These are phyloP conservation scores for Trichoderma sp. DNA, from an alignment of 2,329 filamentous ascomycete species.

Conservation along the genomic window DNA sequence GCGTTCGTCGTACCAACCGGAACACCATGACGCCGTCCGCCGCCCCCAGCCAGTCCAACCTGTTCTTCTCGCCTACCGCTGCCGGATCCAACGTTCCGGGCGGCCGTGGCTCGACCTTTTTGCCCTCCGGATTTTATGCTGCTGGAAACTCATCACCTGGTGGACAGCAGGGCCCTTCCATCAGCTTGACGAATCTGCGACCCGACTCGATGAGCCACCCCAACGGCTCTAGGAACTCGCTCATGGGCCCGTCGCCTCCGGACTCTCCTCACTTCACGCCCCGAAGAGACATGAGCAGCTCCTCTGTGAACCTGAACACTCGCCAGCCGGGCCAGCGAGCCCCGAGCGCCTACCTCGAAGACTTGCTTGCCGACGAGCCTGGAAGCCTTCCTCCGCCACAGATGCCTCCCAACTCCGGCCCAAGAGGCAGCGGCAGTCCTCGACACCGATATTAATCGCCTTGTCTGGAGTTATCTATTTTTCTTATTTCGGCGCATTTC, in stretches of 20 bases:
- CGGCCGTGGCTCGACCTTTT: conserved; percentile 72
- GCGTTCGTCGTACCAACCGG: conserved; percentile 51
- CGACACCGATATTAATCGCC: conserved; percentile 31
- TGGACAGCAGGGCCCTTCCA: conserved; percentile 50
- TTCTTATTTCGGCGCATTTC: not conserved
- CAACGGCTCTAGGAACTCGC: conserved; percentile 41
- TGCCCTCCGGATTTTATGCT: conserved; percentile 90
- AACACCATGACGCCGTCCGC: conserved; percentile 50
- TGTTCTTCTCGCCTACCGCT: conserved; percentile 96
- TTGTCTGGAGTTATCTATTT: not conserved
- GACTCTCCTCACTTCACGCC: conserved; percentile 59
- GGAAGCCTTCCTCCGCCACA: conserved; percentile 47
- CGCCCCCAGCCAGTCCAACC: conserved; percentile 63
- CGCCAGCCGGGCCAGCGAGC: conserved; percentile 65
- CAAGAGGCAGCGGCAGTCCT: conserved; percentile 24
- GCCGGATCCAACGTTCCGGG: conserved; percentile 58
- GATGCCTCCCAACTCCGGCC: conserved; percentile 31
- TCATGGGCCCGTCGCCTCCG: conserved; percentile 55
- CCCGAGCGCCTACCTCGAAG: conserved; percentile 86
- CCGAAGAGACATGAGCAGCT: conserved; percentile 57
- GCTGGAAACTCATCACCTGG: conserved; percentile 56
- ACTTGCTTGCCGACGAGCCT: conserved; percentile 76
- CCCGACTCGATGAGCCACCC: conserved; percentile 55
- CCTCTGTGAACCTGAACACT: conserved; percentile 61
- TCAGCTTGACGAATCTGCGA: conserved; percentile 60